These are phyloP conservation scores for Solanum microdontum DNA, from an alignment of 257 asterid genomes.

Conservation along the genomic window DNA sequence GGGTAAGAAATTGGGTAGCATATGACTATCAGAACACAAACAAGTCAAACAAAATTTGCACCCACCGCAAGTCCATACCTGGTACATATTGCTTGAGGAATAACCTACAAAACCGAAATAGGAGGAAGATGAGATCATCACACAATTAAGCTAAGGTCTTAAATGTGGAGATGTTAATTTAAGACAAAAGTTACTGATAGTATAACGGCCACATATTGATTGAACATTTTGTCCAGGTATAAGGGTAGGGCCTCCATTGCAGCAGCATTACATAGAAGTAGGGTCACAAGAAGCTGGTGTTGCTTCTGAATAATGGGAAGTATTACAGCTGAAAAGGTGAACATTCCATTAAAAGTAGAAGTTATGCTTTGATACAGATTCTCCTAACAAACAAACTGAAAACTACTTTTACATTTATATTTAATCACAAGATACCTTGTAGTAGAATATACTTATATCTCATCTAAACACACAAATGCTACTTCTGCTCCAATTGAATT, in stretches of 20 bases:
- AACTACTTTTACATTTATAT: neutral
- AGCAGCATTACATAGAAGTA: constrained; percentile 86
- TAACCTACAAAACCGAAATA: constrained; percentile 44
- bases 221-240: constrained; percentile 85
- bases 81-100: constrained; percentile 98
- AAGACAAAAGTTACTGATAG: constrained; percentile 93
- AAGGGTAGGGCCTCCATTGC: constrained; percentile 98
- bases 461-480: constrained; percentile 26
- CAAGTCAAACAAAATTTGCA: constrained; percentile 83
- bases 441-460: no score
- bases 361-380: neutral
- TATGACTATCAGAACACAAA: constrained; percentile 63
- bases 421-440: no score
- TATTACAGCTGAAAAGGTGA: constrained; percentile 52
- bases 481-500: constrained; percentile 45
- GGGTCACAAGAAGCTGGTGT: constrained; percentile 96
- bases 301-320: constrained; percentile 93
- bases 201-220: constrained; percentile 83
- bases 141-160: neutral
- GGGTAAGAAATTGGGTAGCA: constrained; percentile 86
- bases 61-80: constrained; percentile 97
- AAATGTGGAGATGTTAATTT: neutral
- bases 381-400: neutral
- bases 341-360: neutral
- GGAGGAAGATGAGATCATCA: neutral